phyloP scores from a whole-genome alignment of 805 yeast genomes.

The Candida silvicultrix region DNA sequence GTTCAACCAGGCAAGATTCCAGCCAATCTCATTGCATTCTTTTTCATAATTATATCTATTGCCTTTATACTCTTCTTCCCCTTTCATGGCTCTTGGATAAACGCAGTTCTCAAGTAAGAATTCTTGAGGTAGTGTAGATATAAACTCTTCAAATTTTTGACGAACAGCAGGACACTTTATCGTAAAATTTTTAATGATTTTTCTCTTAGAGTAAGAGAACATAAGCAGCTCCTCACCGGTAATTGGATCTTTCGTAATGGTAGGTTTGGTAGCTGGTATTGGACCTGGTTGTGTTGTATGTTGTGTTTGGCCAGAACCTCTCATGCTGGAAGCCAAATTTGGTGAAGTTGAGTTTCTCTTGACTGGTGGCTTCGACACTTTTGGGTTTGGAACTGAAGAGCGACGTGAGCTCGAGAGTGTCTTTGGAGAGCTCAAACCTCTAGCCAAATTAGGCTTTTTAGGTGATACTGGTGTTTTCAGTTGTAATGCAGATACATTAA shows the following conservation, averaged over 20 bases:
- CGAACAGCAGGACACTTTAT: conserved; percentile 17
- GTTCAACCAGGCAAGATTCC: conserved; percentile 38
- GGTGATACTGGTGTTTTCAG: neutral
- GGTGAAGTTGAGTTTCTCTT: neutral
- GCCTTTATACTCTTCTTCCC: conserved; percentile 35
- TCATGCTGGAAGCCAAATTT: neutral
- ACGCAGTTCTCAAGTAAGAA: conserved; percentile 37
- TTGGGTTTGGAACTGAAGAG: neutral
- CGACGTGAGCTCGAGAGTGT: neutral
- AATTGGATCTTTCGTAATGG: conserved; percentile 13
- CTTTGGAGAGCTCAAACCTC: neutral
- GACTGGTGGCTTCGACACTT: neutral
- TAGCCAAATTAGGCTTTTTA: neutral
- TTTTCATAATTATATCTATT: conserved; percentile 40
- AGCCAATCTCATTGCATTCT: conserved; percentile 42
- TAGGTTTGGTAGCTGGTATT: conserved; percentile 25
- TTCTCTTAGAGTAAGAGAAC: conserved; percentile 25
- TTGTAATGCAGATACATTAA: neutral
- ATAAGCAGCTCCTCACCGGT: conserved; percentile 26
- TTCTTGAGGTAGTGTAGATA: conserved; percentile 18
- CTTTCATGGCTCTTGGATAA: conserved; percentile 41
- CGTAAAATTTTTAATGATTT: conserved; percentile 20
- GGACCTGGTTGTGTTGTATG: conserved; percentile 29
- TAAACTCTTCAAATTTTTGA: conserved; percentile 3
- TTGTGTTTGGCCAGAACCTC: neutral